Evolutionary conservation across 1,284 basidiomycete genomes (phyloP).

Genomic region (Athelia sp.): DNA sequence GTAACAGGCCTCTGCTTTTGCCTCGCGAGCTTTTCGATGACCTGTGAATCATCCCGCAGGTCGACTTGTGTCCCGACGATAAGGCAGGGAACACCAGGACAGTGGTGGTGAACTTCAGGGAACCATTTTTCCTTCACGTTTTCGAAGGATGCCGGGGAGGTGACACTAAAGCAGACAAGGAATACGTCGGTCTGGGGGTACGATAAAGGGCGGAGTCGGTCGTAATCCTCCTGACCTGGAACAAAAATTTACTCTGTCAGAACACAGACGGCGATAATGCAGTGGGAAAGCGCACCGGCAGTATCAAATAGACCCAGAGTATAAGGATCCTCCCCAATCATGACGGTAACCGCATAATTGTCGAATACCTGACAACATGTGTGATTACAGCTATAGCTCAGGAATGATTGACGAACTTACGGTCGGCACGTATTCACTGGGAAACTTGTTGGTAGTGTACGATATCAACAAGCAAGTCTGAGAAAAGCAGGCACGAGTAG

Average conservation of each 20-base stretch:
- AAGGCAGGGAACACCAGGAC: constrained; percentile 98
- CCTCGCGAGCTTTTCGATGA: constrained; percentile 91
- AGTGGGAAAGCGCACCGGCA: constrained; percentile 60
- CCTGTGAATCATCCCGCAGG: constrained; percentile 88
- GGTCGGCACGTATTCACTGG: constrained; percentile 98
- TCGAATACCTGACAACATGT: constrained; percentile 75
- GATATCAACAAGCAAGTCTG: constrained; percentile 99
- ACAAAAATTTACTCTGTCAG: constrained; percentile 8
- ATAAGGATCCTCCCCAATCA: constrained; percentile 99
- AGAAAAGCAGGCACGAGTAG: constrained; percentile 7
- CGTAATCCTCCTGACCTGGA: constrained; percentile 98
- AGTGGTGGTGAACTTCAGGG: constrained; percentile 99
- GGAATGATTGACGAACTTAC: constrained; percentile 47
- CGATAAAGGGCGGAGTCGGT: constrained; percentile 95
- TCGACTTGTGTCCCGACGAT: constrained; percentile 99
- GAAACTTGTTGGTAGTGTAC: constrained; percentile 99
- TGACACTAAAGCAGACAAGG: constrained; percentile 99
- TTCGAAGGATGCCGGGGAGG: constrained; percentile 97
- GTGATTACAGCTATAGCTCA: constrained; percentile 14
- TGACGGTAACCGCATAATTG: constrained; percentile 98
- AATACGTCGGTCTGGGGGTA: constrained; percentile 99
- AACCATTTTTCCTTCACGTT: constrained; percentile 99
- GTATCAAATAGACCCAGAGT: constrained; percentile 99
- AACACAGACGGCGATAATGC: constrained; percentile 1
- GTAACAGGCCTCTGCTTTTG: constrained; percentile 95